These are phyloP conservation scores for Vanrija sp. DNA, from an alignment of 1,284 basidiomycete genomes.

Conservation along the genomic window DNA sequence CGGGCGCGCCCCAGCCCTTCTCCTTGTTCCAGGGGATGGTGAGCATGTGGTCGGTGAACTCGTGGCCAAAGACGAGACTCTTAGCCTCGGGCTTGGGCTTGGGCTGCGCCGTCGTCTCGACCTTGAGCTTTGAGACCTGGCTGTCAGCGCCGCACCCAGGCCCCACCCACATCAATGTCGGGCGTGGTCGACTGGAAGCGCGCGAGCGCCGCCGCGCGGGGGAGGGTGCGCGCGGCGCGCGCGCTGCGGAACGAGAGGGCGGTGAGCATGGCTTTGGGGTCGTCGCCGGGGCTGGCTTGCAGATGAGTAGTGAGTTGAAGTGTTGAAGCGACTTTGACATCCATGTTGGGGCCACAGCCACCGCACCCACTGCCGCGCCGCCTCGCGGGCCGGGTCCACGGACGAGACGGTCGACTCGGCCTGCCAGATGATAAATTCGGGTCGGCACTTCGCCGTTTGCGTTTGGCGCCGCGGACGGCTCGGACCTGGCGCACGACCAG, in stretches of 20 bases:
- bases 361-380: too few relatives aligned
- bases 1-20: conserved; percentile 76
- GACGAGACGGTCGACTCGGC: too few relatives aligned
- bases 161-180: conserved; percentile 52
- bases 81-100: conserved; percentile 46
- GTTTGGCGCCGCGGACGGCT: too few relatives aligned
- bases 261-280: conserved; percentile 6
- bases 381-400: too few relatives aligned
- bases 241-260: conserved; percentile 1
- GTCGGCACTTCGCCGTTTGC: too few relatives aligned
- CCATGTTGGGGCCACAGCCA: too few relatives aligned
- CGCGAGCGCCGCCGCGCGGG: neutral
- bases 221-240: conserved; percentile 1
- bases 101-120: conserved; percentile 53
- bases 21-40: conserved; percentile 70
- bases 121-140: conserved; percentile 55
- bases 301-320: neutral
- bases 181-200: conserved; percentile 36
- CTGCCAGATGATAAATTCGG: too few relatives aligned
- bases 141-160: neutral
- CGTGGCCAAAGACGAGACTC: conserved; percentile 54
- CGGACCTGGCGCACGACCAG: neutral
- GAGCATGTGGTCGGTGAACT: conserved; percentile 87
- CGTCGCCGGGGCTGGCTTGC: neutral
- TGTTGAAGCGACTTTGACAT: too few relatives aligned